Evolutionary conservation across 225 moss, liverwort and hornwort species (phyloP).

Genomic region (Sphagnum tenellum): DNA sequence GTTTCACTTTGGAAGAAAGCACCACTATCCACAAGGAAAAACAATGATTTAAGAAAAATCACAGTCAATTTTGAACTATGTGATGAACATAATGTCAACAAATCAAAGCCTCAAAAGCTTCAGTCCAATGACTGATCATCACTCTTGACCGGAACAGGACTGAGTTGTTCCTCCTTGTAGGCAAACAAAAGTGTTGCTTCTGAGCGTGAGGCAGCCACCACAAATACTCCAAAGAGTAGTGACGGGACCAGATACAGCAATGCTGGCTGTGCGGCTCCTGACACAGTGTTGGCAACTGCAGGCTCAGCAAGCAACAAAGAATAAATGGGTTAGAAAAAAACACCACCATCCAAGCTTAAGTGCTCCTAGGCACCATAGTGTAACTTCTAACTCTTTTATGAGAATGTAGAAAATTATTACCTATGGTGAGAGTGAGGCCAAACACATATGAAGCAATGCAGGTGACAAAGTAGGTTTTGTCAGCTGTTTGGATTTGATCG

Average conservation of each 20-base stretch:
- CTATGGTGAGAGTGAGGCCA: slow-evolving; percentile 85
- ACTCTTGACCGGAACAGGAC: slow-evolving; percentile 37
- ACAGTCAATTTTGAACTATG: too few relatives aligned
- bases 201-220: slow-evolving; percentile 76
- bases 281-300: slow-evolving; percentile 80
- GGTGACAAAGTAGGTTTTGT: slow-evolving; percentile 95
- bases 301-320: background rate
- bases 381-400: background rate
- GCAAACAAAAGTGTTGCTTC: slow-evolving; percentile 80
- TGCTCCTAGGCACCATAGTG: background rate
- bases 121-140: slow-evolving; percentile 45
- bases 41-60: too few relatives aligned
- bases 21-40: too few relatives aligned
- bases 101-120: background rate
- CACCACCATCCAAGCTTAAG: background rate
- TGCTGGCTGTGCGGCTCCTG: slow-evolving; percentile 95
- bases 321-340: too few relatives aligned
- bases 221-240: slow-evolving; percentile 78
- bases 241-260: slow-evolving; percentile 86
- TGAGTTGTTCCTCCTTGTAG: slow-evolving; percentile 67
- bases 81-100: too few relatives aligned
- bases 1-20: too few relatives aligned
- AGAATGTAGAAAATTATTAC: slow-evolving; percentile 25
- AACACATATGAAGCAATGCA: slow-evolving; percentile 91
- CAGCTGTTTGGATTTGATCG: slow-evolving; percentile 13